Percentiles rank a stretch among this genome's conserved stretches.
These are phyloP conservation scores for Imleria badia DNA, from an alignment of 768 basidiomycete species.

Conservation along the genomic window DNA sequence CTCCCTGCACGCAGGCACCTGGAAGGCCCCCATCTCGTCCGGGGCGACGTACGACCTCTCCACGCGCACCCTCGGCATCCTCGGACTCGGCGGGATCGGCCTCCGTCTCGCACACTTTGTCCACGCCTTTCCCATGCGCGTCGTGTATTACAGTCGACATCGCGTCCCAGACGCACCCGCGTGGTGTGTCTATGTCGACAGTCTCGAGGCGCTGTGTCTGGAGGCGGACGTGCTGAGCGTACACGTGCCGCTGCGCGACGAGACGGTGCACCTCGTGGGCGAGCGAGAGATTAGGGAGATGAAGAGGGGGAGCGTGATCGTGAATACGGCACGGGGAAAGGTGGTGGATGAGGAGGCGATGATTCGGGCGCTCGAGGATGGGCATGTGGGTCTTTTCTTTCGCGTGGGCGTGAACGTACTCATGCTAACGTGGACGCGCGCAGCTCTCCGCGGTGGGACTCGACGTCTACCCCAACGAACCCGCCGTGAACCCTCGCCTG, in stretches of 20 bases:
- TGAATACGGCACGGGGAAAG: conserved; percentile 91
- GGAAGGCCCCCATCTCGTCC: conserved; percentile 56
- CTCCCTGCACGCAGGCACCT: conserved; percentile 48
- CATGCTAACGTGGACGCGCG: too few relatives aligned
- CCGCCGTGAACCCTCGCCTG: conserved; percentile 73
- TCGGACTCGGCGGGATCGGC: conserved; percentile 79
- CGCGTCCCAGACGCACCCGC: conserved; percentile 56
- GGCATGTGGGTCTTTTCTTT: conserved; percentile 62
- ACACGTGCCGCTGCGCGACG: conserved; percentile 74
- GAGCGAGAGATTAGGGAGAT: conserved; percentile 74
- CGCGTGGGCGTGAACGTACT: too few relatives aligned
- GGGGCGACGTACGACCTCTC: conserved; percentile 60
- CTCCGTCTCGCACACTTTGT: conserved; percentile 66
- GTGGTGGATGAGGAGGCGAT: conserved; percentile 87
- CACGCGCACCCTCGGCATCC: conserved; percentile 66
- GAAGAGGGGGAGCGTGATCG: conserved; percentile 74
- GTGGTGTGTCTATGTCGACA: conserved; percentile 78
- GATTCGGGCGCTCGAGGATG: conserved; percentile 80
- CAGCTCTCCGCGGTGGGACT: conserved; percentile 55
- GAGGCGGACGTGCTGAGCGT: conserved; percentile 83
- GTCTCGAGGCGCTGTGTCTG: conserved; percentile 59
- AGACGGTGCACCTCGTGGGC: conserved; percentile 73
- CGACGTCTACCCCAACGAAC: conserved; percentile 87
- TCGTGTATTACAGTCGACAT: conserved; percentile 76
- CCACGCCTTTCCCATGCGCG: conserved; percentile 84